Evolutionary conservation across 2,329 filamentous ascomycete species (phyloP), one percentile per base, ranked within the genome.

Genomic region (Talaromyces sp.): DNA sequence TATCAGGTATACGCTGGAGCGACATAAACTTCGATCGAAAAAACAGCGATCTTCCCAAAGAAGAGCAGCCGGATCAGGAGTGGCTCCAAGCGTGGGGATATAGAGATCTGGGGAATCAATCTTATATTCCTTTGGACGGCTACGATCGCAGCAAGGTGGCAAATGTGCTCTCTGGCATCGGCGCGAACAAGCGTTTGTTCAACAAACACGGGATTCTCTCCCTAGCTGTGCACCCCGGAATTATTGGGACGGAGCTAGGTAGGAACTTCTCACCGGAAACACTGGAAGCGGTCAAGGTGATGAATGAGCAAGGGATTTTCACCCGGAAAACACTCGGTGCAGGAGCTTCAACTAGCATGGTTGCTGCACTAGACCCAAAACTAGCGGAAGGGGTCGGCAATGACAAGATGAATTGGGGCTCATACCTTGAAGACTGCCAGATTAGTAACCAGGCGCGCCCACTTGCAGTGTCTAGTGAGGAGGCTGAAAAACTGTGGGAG

Each of bases 401-500:
- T 6, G 47, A 68, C 18, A 31, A 44, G 73, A 74, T 65, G 6
- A 66, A 68, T 33, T 72, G 72, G 12, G 73, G 75, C 0, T 71
- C 75, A 6, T 82, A 78, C 62, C 68, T 83, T 18, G 65, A 69
- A 33, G 76, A 80, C 61, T 78, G 76, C 63, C 76, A 78, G 57
- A 67, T 68, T 16, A 69, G 61, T 2, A 72, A 76, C 12, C 69
- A 70, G 0, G 75, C 75, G 6, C 67, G 65, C 47, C 61, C 67
- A 10, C 69, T 68, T 66, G 67, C 67, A n/a, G 68, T 64, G 4
- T 67, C 65, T 50, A 65, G 57, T 16, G 57, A 69, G 34, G 69
- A 72, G n/a, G 78, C 76, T 1, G 76, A 79, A 42, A 75, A 72
- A 56, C 62, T 82, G 34, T 83, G 80, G 79, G 73, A 74, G 56